A percentile compares a stretch with the other conserved stretches of the same genome.
These are phyloP conservation scores for Barnettozyma sucrosica DNA, from an alignment of 805 yeast genomes.

Conservation along the genomic window DNA sequence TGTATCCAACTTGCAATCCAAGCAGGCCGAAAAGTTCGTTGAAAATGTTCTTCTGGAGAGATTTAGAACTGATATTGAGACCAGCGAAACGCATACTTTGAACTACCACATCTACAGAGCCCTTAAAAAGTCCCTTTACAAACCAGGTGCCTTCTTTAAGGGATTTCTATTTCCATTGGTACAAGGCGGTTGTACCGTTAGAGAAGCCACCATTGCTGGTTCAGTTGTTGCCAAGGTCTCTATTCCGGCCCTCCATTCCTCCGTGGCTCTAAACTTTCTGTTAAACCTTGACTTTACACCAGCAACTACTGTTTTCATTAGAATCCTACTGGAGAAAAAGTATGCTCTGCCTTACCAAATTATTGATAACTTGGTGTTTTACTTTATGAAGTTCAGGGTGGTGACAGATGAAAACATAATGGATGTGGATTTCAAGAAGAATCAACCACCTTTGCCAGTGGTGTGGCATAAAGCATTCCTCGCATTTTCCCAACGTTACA, in stretches of 20 bases:
- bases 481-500: slow-evolving; percentile 92
- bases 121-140: slow-evolving; percentile 85
- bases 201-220: slow-evolving; percentile 94
- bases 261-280: slow-evolving; percentile 87
- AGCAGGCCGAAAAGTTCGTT: slow-evolving; percentile 83
- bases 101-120: slow-evolving; percentile 93
- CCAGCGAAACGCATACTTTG: slow-evolving; percentile 66
- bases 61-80: slow-evolving; percentile 66
- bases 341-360: slow-evolving; percentile 97
- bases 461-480: slow-evolving; percentile 97
- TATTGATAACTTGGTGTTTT: slow-evolving; percentile 87
- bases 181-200: slow-evolving; percentile 79
- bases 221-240: slow-evolving; percentile 86
- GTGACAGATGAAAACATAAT: slow-evolving; percentile 36
- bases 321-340: slow-evolving; percentile 85
- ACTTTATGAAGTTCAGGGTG: slow-evolving; percentile 84
- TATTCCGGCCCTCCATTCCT: slow-evolving; percentile 90
- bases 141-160: slow-evolving; percentile 96
- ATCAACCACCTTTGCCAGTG: slow-evolving; percentile 65
- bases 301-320: slow-evolving; percentile 83
- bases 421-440: slow-evolving; percentile 35
- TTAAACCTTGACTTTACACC: slow-evolving; percentile 81
- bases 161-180: slow-evolving; percentile 91
- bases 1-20: slow-evolving; percentile 82
- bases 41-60: slow-evolving; percentile 62